phyloP scores from a whole-genome alignment of 495 filamentous ascomycete genomes.

The Penicillium bialowiezense region DNA sequence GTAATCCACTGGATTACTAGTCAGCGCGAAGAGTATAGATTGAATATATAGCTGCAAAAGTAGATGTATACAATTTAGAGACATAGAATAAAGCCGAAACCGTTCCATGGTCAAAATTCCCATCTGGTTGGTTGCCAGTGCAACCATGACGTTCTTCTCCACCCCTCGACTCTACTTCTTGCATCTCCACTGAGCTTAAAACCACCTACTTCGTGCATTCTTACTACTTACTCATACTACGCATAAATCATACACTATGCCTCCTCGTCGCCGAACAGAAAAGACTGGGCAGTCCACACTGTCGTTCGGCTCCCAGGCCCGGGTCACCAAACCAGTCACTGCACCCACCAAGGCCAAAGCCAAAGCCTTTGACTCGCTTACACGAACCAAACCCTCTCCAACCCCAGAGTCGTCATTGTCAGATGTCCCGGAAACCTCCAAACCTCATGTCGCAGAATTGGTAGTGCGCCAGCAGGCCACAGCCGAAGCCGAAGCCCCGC shows the following conservation, averaged over 20 bases:
- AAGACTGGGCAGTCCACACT: constrained; percentile 64
- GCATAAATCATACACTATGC: too few relatives aligned
- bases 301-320: constrained; percentile 64
- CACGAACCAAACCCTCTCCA: constrained; percentile 34
- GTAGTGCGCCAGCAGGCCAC: constrained; percentile 44
- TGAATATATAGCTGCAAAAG: neutral
- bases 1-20: too few relatives aligned
- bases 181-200: neutral
- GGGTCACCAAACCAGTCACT: constrained; percentile 68
- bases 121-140: constrained; percentile 30
- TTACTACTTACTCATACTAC: too few relatives aligned
- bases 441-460: constrained; percentile 48
- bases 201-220: neutral
- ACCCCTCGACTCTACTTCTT: neutral
- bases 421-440: constrained; percentile 20
- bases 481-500: constrained; percentile 38
- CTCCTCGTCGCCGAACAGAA: constrained; percentile 61
- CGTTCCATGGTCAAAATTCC: neutral
- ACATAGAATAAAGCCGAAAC: neutral
- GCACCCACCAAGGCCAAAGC: constrained; percentile 52
- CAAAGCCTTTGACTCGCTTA: constrained; percentile 37
- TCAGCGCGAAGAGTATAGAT: too few relatives aligned
- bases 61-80: neutral
- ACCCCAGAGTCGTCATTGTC: constrained; percentile 23
- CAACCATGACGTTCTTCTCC: constrained; percentile 13